These are phyloP conservation scores for Cryomyces minteri DNA, from an alignment of 495 filamentous ascomycete species.

Conservation along the genomic window DNA sequence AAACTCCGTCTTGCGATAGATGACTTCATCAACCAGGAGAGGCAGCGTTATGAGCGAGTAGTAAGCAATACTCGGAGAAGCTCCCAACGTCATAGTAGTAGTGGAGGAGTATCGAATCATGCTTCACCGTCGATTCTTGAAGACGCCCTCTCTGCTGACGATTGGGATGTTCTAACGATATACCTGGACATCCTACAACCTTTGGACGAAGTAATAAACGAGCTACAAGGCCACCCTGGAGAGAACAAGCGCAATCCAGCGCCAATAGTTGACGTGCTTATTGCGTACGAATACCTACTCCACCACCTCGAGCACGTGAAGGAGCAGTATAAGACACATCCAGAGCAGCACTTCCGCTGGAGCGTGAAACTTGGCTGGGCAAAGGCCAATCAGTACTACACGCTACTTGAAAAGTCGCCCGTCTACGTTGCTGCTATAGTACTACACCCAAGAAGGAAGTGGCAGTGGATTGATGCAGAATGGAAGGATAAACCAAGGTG, in stretches of 20 bases:
- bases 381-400: constrained; percentile 1
- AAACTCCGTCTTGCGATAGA: constrained; percentile 4
- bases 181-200: constrained; percentile 3
- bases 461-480: not conserved
- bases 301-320: no score
- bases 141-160: constrained; percentile 1
- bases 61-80: not conserved
- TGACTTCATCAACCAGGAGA: not conserved
- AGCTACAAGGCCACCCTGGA: constrained; percentile 1
- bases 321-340: no score
- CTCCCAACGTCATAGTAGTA: not conserved
- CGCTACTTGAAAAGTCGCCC: not conserved
- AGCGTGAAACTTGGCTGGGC: constrained; percentile 1
- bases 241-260: not conserved
- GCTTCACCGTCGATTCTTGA: not conserved
- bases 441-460: constrained; percentile 1
- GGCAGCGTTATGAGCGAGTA: not conserved
- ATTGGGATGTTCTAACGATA: constrained; percentile 1
- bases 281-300: no score
- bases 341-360: constrained; percentile 1
- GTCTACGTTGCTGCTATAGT: constrained; percentile 1
- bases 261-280: no score
- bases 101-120: not conserved
- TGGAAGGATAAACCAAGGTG: not conserved
- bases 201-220: not conserved